Percentiles rank a stretch among this genome's conserved stretches.
phyloP scores from a whole-genome alignment of 169 alveolate species.

The Cryptosporidium canis region DNA sequence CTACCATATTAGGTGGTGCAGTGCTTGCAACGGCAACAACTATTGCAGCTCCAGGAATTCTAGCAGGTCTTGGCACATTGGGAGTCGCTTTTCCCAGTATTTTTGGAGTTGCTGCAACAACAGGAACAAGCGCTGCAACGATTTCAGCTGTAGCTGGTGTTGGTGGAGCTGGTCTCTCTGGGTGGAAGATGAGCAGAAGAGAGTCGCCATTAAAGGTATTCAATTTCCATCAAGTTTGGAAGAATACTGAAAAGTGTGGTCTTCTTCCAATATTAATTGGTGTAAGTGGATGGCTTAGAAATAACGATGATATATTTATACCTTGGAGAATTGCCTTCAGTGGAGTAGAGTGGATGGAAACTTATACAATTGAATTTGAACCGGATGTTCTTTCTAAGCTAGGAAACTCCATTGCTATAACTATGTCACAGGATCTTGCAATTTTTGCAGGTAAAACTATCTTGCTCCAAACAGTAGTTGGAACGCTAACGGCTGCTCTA shows the following conservation, averaged over 20 bases:
- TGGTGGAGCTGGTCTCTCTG: constrained; percentile 68
- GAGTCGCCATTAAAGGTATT: constrained; percentile 58
- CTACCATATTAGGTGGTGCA: constrained; percentile 50
- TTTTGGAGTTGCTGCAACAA: constrained; percentile 32
- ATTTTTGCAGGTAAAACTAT: constrained; percentile 72
- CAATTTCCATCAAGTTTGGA: constrained; percentile 28
- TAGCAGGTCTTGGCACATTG: constrained; percentile 62
- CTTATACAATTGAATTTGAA: constrained; percentile 56
- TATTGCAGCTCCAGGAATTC: constrained; percentile 67
- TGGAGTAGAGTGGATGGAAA: constrained; percentile 72
- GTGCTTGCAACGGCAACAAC: constrained; percentile 67
- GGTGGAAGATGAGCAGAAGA: constrained; percentile 73
- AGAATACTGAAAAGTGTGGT: constrained; percentile 15
- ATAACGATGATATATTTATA: constrained; percentile 19
- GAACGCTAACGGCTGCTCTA: constrained; percentile 67
- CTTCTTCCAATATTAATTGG: constrained; percentile 60
- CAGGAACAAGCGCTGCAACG: constrained; percentile 62
- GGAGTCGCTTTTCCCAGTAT: constrained; percentile 43
- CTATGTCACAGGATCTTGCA: constrained; percentile 73
- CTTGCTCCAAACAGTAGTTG: constrained; percentile 58
- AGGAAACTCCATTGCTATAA: constrained; percentile 41
- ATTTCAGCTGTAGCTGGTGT: constrained; percentile 64
- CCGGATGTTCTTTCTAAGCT: constrained; percentile 48
- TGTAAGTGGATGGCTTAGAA: constrained; percentile 64
- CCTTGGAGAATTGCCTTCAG: constrained; percentile 61